These are phyloP conservation scores for Xanthoconium separans DNA, from an alignment of 1,284 basidiomycete genomes.

Conservation along the genomic window DNA sequence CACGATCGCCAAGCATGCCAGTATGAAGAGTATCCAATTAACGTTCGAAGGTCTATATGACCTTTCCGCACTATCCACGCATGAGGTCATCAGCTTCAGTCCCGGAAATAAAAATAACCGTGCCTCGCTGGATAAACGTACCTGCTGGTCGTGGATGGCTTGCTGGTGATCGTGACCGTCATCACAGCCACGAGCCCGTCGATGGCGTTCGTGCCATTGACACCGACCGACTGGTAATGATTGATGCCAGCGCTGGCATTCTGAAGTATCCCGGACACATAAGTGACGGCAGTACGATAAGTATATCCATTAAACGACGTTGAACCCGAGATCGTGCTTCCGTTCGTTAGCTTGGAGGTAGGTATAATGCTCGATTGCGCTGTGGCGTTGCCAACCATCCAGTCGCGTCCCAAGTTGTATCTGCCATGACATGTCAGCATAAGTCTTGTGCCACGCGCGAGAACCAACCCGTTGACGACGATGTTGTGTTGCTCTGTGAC, in stretches of 20 bases:
- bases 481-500: constrained; percentile 52
- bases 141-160: constrained; percentile 34
- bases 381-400: constrained; percentile 80
- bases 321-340: constrained; percentile 54
- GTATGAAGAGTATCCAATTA: constrained; percentile 16
- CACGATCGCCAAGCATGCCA: constrained; percentile 12
- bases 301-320: constrained; percentile 62
- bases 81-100: constrained; percentile 11
- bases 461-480: constrained; percentile 50
- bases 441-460: not conserved
- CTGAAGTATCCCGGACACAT: constrained; percentile 64
- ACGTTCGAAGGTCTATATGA: constrained; percentile 7
- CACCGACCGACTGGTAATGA: constrained; percentile 64
- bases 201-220: constrained; percentile 60
- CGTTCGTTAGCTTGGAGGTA: constrained; percentile 50
- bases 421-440: constrained; percentile 27
- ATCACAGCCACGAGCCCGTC: constrained; percentile 88
- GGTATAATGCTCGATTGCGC: constrained; percentile 48
- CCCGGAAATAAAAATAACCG: no score
- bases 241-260: constrained; percentile 79
- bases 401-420: constrained; percentile 71
- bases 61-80: constrained; percentile 16
- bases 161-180: constrained; percentile 63
- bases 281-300: constrained; percentile 67
- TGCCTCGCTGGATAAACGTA: constrained; percentile 4